phyloP scores from a whole-genome alignment of 805 yeast species.

The Lachancea thermotolerans region DNA sequence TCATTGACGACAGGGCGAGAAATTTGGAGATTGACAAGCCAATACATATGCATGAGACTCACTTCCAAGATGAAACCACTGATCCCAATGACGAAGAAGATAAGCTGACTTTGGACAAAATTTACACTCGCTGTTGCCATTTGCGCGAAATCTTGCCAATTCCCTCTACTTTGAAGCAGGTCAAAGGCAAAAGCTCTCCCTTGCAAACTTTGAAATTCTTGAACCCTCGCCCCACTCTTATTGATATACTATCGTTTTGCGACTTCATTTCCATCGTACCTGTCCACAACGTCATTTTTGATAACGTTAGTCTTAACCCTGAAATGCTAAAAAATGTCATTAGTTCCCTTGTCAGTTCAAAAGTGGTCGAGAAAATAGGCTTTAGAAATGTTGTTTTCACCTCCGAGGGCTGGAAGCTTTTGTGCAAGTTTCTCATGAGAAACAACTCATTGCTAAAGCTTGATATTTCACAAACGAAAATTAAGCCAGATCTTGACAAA shows the following conservation, averaged over 20 bases:
- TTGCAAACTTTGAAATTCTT: conserved; percentile 62
- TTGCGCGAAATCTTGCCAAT: conserved; percentile 86
- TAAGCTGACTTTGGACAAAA: conserved; percentile 44
- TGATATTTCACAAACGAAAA: conserved; percentile 62
- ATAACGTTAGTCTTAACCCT: conserved; percentile 65
- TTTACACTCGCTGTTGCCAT: conserved; percentile 91
- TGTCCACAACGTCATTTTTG: conserved; percentile 64
- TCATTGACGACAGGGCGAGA: conserved; percentile 21
- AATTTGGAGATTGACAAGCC: conserved; percentile 63
- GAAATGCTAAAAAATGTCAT: conserved; percentile 75
- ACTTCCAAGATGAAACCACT: conserved; percentile 34
- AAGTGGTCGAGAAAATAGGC: conserved; percentile 62
- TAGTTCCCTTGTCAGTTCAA: conserved; percentile 60
- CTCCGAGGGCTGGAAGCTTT: conserved; percentile 64
- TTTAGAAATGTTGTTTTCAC: conserved; percentile 73
- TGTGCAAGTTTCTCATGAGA: conserved; percentile 68
- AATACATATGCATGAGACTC: conserved; percentile 52
- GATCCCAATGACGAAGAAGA: conserved; percentile 20
- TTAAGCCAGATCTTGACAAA: conserved; percentile 31
- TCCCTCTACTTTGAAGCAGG: conserved; percentile 81
- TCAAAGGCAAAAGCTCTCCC: conserved; percentile 71
- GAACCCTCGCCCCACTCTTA: conserved; percentile 85
- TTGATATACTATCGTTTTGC: conserved; percentile 81
- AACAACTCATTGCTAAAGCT: conserved; percentile 51
- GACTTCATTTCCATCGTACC: conserved; percentile 87